Evolutionary conservation across 2,329 filamentous ascomycete genomes (phyloP).

Genomic region (Neofusicoccum parvum): DNA sequence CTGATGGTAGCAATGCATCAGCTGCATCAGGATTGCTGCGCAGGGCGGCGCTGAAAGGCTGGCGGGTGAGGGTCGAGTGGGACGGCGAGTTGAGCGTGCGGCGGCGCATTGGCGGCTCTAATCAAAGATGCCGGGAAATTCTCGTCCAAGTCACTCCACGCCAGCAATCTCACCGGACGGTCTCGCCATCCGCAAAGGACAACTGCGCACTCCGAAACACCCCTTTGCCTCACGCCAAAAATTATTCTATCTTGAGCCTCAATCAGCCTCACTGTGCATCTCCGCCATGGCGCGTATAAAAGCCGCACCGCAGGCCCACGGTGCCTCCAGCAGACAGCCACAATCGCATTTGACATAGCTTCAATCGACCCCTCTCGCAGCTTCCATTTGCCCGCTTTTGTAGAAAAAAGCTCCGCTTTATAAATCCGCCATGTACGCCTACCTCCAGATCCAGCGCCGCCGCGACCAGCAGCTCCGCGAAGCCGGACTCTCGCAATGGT

Average conservation of each 20-base stretch:
- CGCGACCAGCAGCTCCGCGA: constrained; percentile 20
- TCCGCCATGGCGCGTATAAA: constrained; percentile 13
- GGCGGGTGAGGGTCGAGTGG: neutral
- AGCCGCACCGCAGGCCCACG: neutral
- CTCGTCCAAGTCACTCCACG: neutral
- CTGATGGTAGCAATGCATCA: neutral
- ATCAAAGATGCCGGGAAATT: neutral
- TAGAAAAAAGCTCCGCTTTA: neutral
- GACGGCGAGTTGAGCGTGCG: neutral
- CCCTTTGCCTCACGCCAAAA: constrained; percentile 1
- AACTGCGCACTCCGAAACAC: neutral
- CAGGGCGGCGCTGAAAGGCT: constrained; percentile 1
- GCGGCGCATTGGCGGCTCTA: neutral
- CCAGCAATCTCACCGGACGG: neutral
- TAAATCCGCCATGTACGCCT: constrained; percentile 16
- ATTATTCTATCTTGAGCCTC: constrained; percentile 1
- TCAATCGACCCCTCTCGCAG: neutral
- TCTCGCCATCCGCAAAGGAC: neutral
- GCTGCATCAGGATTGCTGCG: neutral
- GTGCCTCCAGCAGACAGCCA: neutral
- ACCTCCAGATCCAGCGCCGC: constrained; percentile 20
- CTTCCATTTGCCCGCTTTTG: constrained; percentile 7
- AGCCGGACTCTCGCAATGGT: constrained; percentile 16
- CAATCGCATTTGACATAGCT: neutral
- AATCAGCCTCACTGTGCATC: neutral